phyloP scores from a whole-genome alignment of 2,329 filamentous ascomycete genomes.

The Colletotrichum noveboracense region DNA sequence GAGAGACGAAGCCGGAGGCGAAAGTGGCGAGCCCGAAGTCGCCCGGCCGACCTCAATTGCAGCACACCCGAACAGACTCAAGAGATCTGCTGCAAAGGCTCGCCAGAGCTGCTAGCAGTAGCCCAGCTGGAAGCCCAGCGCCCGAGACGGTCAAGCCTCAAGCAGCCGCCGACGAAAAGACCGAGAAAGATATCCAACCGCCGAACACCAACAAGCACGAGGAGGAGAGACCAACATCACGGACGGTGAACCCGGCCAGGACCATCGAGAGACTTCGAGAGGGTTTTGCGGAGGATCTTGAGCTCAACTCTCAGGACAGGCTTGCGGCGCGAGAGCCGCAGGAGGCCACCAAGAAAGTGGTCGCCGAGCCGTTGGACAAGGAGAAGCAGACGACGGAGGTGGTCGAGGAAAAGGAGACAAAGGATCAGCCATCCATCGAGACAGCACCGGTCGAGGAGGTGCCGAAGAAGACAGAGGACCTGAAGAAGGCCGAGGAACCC shows the following conservation, averaged over 20 bases:
- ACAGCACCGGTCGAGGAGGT: not conserved
- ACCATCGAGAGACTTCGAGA: not conserved
- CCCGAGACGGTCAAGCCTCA: constrained; percentile 25
- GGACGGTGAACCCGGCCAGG: not conserved
- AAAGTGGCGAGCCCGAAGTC: constrained; percentile 11
- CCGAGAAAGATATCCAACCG: not conserved
- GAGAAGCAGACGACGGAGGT: not conserved
- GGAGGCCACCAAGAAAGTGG: not conserved
- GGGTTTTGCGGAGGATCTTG: not conserved
- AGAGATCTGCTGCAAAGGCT: constrained; percentile 55
- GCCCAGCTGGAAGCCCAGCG: constrained; percentile 33
- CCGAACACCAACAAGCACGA: not conserved
- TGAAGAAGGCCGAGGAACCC: not conserved
- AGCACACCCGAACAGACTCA: constrained; percentile 42
- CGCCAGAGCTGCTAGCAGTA: constrained; percentile 52
- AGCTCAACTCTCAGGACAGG: not conserved
- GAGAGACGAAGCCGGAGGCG: constrained; percentile 8
- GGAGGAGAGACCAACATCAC: not conserved
- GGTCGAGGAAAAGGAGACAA: not conserved
- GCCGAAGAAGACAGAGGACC: not conserved
- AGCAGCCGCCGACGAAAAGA: not conserved
- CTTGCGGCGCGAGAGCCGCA: not conserved
- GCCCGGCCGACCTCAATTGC: not conserved
- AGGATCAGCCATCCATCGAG: not conserved
- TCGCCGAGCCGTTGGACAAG: not conserved